A percentile compares a stretch with the other conserved stretches of the same genome.
These are phyloP conservation scores for Mucor mucedo DNA, from an alignment of 371 early-diverging fungal genomes.

Conservation along the genomic window DNA sequence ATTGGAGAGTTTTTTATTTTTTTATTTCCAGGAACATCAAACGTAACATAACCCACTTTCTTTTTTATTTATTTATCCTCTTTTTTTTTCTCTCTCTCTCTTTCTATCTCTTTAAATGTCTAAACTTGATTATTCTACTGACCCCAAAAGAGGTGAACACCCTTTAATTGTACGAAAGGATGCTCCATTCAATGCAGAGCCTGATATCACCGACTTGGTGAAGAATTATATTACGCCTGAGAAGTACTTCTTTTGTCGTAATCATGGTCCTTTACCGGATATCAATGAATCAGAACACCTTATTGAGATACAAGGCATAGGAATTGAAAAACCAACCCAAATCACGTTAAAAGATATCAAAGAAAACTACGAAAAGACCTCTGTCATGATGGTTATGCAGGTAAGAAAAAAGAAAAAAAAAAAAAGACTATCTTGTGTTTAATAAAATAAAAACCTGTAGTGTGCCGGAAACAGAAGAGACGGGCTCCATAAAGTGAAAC, in stretches of 20 bases:
- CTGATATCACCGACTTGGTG: slow-evolving; percentile 49
- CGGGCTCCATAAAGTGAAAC: slow-evolving; percentile 77
- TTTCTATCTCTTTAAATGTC: slow-evolving; percentile 5
- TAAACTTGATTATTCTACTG: slow-evolving; percentile 40
- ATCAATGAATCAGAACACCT: slow-evolving; percentile 54
- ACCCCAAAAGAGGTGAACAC: slow-evolving; percentile 27
- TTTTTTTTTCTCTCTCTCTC: neutral
- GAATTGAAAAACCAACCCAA: slow-evolving; percentile 1
- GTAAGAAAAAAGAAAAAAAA: slow-evolving; percentile 20
- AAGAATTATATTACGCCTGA: slow-evolving; percentile 61
- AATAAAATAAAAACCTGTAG: neutral
- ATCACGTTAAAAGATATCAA: slow-evolving; percentile 57
- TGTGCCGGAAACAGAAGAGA: slow-evolving; percentile 78
- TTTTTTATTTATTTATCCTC: neutral
- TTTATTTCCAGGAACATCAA: no score
- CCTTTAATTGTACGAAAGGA: slow-evolving; percentile 50
- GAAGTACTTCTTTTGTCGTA: slow-evolving; percentile 67
- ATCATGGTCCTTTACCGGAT: slow-evolving; percentile 87
- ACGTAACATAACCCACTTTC: no score
- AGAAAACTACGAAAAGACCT: slow-evolving; percentile 32
- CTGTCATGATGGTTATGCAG: slow-evolving; percentile 54
- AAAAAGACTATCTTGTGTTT: neutral
- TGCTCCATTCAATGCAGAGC: slow-evolving; percentile 66
- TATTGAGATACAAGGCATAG: slow-evolving; percentile 45
- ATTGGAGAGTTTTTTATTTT: no score